phyloP scores from a whole-genome alignment of 495 filamentous ascomycete genomes.

The Neurospora sp. region DNA sequence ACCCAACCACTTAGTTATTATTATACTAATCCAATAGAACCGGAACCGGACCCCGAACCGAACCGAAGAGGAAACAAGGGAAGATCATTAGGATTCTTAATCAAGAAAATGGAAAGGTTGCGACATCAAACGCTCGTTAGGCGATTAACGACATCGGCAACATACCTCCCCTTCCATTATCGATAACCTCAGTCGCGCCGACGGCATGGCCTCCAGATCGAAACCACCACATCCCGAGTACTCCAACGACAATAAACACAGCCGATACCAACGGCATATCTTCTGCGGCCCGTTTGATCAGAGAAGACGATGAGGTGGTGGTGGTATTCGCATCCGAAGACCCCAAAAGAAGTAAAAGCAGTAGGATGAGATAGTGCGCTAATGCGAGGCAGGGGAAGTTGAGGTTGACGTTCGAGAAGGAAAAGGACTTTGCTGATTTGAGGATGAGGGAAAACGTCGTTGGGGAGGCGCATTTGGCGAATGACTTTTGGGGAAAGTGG shows the following conservation, averaged over 20 bases:
- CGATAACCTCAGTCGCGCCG: not conserved
- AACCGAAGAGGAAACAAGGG: no score
- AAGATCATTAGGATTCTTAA: no score
- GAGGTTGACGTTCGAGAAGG: not conserved
- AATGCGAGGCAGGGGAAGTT: not conserved
- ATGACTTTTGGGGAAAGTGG: not conserved
- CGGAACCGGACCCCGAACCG: no score
- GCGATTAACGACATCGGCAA: not conserved
- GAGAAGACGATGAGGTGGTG: not conserved
- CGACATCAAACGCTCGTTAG: no score
- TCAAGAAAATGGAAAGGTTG: no score
- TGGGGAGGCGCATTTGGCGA: not conserved
- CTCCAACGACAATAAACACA: conserved; percentile 2
- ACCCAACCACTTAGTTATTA: not conserved
- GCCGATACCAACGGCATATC: conserved; percentile 3
- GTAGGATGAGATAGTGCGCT: not conserved
- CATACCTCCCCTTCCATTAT: not conserved
- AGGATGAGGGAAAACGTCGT: not conserved
- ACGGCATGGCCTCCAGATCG: not conserved
- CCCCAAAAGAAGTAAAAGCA: not conserved
- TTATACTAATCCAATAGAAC: not conserved
- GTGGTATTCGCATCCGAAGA: not conserved
- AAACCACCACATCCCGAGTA: conserved; percentile 6
- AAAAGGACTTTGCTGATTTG: not conserved
- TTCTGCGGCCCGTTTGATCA: not conserved